A percentile compares a stretch with the other conserved stretches of the same genome.
These are phyloP conservation scores for Butyriboletus appendiculatus DNA, from an alignment of 1,284 basidiomycete genomes.

Conservation along the genomic window DNA sequence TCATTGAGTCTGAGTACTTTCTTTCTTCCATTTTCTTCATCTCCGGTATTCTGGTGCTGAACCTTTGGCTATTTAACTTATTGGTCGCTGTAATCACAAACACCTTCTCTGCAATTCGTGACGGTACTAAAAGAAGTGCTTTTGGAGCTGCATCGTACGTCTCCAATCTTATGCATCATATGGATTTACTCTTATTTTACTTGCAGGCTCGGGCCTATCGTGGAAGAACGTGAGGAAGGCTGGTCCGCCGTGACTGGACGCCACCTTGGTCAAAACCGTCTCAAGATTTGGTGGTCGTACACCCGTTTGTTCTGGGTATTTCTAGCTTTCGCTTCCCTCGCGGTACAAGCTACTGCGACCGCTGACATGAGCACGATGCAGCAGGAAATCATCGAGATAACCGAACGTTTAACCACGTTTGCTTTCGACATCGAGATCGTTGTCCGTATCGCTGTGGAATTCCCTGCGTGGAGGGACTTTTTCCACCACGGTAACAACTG, in stretches of 20 bases:
- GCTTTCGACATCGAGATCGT: constrained; percentile 91
- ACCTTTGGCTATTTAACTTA: constrained; percentile 94
- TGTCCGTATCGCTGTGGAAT: constrained; percentile 68
- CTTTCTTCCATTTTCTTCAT: constrained; percentile 90
- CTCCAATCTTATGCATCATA: neutral
- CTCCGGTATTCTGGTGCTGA: constrained; percentile 78
- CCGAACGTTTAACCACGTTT: constrained; percentile 82
- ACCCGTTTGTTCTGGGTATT: constrained; percentile 79
- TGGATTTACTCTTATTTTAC: constrained; percentile 1
- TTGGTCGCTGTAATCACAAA: constrained; percentile 97
- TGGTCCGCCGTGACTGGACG: constrained; percentile 55
- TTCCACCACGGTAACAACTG: constrained; percentile 71
- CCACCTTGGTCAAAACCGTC: constrained; percentile 45
- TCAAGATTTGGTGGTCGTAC: constrained; percentile 59
- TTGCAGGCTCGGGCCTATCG: constrained; percentile 45
- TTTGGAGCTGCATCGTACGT: constrained; percentile 81
- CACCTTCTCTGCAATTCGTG: constrained; percentile 89
- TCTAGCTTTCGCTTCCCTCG: constrained; percentile 72
- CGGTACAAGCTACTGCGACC: constrained; percentile 77
- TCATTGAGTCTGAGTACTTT: constrained; percentile 93
- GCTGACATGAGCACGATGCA: constrained; percentile 53
- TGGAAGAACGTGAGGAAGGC: constrained; percentile 59
- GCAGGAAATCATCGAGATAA: constrained; percentile 53
- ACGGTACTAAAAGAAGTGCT: constrained; percentile 89
- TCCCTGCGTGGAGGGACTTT: constrained; percentile 87